A percentile compares a stretch with the other conserved stretches of the same genome.
Conservation (phyloP, 805 yeast genomes). For the Candida silvatica region DNA sequence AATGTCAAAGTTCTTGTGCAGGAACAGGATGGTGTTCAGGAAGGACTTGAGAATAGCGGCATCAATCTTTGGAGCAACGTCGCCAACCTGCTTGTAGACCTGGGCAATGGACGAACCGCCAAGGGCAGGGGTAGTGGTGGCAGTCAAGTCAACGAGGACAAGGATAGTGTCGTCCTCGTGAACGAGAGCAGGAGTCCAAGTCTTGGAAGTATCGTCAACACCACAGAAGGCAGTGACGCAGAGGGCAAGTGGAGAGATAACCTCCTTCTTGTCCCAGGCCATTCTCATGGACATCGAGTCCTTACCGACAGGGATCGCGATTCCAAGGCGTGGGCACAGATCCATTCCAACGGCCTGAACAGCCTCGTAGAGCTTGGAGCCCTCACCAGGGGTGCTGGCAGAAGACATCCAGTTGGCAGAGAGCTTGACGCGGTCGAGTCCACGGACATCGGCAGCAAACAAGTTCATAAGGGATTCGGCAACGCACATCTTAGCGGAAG, state of each 20-base stretch:
- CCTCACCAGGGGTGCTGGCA: slow-evolving; percentile 92
- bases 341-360: slow-evolving; percentile 94
- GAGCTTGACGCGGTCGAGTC: slow-evolving; percentile 66
- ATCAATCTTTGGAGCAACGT: slow-evolving; percentile 74
- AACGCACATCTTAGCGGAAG: slow-evolving; percentile 91
- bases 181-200: slow-evolving; percentile 87
- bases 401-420: slow-evolving; percentile 99
- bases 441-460: slow-evolving; percentile 80
- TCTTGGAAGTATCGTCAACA: slow-evolving; percentile 71
- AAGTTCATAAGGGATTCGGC: slow-evolving; percentile 90
- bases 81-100: slow-evolving; percentile 83
- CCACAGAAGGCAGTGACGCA: slow-evolving; percentile 89
- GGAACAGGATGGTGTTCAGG: slow-evolving; percentile 55
- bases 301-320: slow-evolving; percentile 95
- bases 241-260: slow-evolving; percentile 89
- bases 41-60: slow-evolving; percentile 55
- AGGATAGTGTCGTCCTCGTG: slow-evolving; percentile 45
- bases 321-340: slow-evolving; percentile 85
- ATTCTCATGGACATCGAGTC: slow-evolving; percentile 99
- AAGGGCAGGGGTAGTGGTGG: slow-evolving; percentile 45
- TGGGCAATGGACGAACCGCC: slow-evolving; percentile 97
- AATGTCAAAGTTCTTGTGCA: slow-evolving; percentile 61
- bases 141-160: slow-evolving; percentile 77
- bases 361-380: slow-evolving; percentile 89
- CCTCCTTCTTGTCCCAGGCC: slow-evolving; percentile 92